phyloP scores from a whole-genome alignment of 306 rosid species.

The Cicer pinnatifidum region DNA sequence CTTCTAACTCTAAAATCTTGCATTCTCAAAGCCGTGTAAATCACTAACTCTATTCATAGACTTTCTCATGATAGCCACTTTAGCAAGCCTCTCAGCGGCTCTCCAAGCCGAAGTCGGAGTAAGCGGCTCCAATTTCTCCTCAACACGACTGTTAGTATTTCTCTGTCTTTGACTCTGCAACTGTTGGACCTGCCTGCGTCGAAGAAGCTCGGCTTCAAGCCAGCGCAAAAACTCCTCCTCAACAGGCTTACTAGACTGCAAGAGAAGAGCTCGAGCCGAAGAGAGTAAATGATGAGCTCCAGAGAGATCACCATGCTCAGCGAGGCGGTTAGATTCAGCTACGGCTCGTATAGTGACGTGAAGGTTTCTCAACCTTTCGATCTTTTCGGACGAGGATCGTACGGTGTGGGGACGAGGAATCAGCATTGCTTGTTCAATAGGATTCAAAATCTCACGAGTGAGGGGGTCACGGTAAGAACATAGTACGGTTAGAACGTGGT shows the following conservation, averaged over 20 bases:
- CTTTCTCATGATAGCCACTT: conserved; percentile 94
- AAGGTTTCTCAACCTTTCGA: conserved; percentile 68
- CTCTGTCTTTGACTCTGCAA: conserved; percentile 45
- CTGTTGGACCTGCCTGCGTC: conserved; percentile 54
- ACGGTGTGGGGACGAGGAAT: conserved; percentile 73
- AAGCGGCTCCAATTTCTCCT: conserved; percentile 76
- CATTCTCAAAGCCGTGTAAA: conserved; percentile 94
- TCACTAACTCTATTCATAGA: conserved; percentile 98
- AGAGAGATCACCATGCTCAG: conserved; percentile 58
- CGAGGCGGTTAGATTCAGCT: conserved; percentile 72
- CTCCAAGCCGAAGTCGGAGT: conserved; percentile 98
- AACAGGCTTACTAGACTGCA: conserved; percentile 57
- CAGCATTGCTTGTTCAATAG: conserved; percentile 60
- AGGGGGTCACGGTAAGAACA: conserved; percentile 64
- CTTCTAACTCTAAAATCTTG: conserved; percentile 71
- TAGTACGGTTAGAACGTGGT: conserved; percentile 67
- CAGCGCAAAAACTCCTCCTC: conserved; percentile 68
- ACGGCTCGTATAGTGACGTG: conserved; percentile 79
- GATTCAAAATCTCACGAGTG: conserved; percentile 54
- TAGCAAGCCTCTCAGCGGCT: conserved; percentile 91
- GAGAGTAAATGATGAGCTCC: conserved; percentile 72
- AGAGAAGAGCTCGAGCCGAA: conserved; percentile 77
- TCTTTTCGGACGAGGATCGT: conserved; percentile 55
- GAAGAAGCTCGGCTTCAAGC: conserved; percentile 67
- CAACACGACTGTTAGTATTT: conserved; percentile 17